These are phyloP conservation scores for Aspergillus aculeatinus DNA, from an alignment of 2,329 filamentous ascomycete genomes.

Conservation along the genomic window DNA sequence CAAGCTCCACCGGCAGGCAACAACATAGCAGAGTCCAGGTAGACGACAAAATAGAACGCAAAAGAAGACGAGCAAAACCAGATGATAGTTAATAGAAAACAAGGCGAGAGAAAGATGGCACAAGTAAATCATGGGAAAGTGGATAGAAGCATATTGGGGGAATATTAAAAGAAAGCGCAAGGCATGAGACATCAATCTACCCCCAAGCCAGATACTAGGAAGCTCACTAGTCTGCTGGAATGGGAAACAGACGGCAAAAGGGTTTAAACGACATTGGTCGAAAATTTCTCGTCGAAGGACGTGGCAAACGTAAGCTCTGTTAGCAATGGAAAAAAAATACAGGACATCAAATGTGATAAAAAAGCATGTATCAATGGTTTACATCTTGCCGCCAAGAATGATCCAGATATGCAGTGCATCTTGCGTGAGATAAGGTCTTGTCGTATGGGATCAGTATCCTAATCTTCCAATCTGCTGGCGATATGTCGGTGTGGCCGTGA, in stretches of 20 bases:
- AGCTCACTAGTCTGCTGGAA: not conserved
- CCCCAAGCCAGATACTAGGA: not conserved
- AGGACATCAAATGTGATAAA: slow-evolving; percentile 18
- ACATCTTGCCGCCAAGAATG: slow-evolving; percentile 22
- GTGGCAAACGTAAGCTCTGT: slow-evolving; percentile 15
- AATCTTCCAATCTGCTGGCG: slow-evolving; percentile 28
- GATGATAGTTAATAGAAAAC: slow-evolving; percentile 8
- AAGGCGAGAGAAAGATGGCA: slow-evolving; percentile 5
- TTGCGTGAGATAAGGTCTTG: slow-evolving; percentile 26
- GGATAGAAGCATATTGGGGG: slow-evolving; percentile 13
- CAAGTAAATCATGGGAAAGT: not conserved
- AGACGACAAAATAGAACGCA: not conserved
- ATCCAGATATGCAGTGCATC: slow-evolving; percentile 20
- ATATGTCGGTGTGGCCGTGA: slow-evolving; percentile 26
- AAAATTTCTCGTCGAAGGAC: slow-evolving; percentile 12
- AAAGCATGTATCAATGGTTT: slow-evolving; percentile 15
- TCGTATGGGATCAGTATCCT: slow-evolving; percentile 22
- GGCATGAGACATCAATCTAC: slow-evolving; percentile 10
- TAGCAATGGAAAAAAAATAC: slow-evolving; percentile 22
- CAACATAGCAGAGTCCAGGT: not conserved
- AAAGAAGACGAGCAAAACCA: not conserved
- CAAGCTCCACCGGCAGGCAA: not conserved
- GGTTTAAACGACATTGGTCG: slow-evolving; percentile 5
- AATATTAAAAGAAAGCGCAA: slow-evolving; percentile 5
- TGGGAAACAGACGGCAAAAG: slow-evolving; percentile 1